Percentiles rank a stretch among this genome's conserved stretches.
phyloP scores from a whole-genome alignment of 345 rosid species.

The Euphorbia peplus region DNA sequence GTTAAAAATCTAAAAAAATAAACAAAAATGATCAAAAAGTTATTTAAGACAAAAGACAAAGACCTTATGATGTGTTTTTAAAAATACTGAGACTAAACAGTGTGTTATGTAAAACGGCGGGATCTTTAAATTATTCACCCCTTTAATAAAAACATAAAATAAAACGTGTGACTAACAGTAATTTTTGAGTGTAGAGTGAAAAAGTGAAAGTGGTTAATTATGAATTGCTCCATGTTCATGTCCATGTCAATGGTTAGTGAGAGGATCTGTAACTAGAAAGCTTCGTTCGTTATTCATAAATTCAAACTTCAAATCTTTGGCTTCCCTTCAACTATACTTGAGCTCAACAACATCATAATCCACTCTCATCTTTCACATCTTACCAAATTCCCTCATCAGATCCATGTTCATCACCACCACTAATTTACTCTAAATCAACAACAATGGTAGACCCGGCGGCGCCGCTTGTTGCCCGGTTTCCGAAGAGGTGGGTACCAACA shows the following conservation, averaged over 20 bases:
- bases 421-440: too few species aligned
- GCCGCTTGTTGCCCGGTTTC: slow-evolving; percentile 44
- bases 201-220: background rate
- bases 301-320: background rate
- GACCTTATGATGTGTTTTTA: too few species aligned
- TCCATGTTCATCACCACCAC: slow-evolving; percentile 11
- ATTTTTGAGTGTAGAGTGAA: too few species aligned
- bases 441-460: slow-evolving; percentile 58
- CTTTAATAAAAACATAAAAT: too few species aligned
- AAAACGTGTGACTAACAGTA: too few species aligned
- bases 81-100: too few species aligned
- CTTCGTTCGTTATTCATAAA: background rate
- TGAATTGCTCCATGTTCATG: background rate
- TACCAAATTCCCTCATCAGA: slow-evolving; percentile 17
- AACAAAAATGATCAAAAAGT: too few species aligned
- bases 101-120: too few species aligned
- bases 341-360: slow-evolving; percentile 7
- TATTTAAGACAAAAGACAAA: too few species aligned
- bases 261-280: background rate
- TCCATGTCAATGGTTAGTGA: background rate
- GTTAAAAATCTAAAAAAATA: too few species aligned
- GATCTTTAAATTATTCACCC: too few species aligned
- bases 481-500: slow-evolving; percentile 54
- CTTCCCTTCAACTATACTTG: slow-evolving; percentile 34
- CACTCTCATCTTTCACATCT: slow-evolving; percentile 32